These are phyloP conservation scores for Beauveria pseudobassiana DNA, from an alignment of 2,329 filamentous ascomycete genomes.

Conservation along the genomic window DNA sequence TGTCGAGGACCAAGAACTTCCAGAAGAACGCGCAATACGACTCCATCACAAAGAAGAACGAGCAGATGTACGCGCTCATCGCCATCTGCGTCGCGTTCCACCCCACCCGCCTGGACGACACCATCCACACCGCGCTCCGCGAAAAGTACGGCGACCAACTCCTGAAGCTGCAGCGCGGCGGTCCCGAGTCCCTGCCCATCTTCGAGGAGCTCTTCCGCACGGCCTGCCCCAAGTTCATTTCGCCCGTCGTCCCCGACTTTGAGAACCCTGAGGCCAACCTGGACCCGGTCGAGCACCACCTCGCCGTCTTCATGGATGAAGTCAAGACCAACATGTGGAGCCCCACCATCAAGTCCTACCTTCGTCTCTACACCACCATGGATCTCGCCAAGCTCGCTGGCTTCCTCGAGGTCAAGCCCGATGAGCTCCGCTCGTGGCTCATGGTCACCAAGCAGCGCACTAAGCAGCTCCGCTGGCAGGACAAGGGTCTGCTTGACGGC, in stretches of 20 bases:
- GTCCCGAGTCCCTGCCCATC: slow-evolving; percentile 87
- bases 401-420: slow-evolving; percentile 94
- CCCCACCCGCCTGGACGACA: slow-evolving; percentile 94
- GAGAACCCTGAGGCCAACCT: slow-evolving; percentile 94
- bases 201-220: slow-evolving; percentile 97
- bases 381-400: slow-evolving; percentile 96
- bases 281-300: slow-evolving; percentile 95
- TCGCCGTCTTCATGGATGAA: slow-evolving; percentile 98
- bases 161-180: slow-evolving; percentile 90
- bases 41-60: slow-evolving; percentile 99
- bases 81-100: slow-evolving; percentile 98
- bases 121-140: slow-evolving; percentile 92
- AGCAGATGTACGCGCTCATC: slow-evolving; percentile 99
- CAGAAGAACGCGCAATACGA: slow-evolving; percentile 99
- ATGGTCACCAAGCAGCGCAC: slow-evolving; percentile 98
- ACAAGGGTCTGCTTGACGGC: slow-evolving; percentile 79
- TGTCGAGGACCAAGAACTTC: slow-evolving; percentile 99
- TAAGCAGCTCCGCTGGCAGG: slow-evolving; percentile 90
- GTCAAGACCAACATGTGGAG: slow-evolving; percentile 99
- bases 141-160: slow-evolving; percentile 99
- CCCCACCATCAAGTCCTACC: slow-evolving; percentile 95
- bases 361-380: slow-evolving; percentile 99
- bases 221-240: slow-evolving; percentile 99
- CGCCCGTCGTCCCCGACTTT: slow-evolving; percentile 92
- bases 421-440: slow-evolving; percentile 88